Conservation (phyloP, 768 basidiomycete species). For the Collybia nuda region DNA sequence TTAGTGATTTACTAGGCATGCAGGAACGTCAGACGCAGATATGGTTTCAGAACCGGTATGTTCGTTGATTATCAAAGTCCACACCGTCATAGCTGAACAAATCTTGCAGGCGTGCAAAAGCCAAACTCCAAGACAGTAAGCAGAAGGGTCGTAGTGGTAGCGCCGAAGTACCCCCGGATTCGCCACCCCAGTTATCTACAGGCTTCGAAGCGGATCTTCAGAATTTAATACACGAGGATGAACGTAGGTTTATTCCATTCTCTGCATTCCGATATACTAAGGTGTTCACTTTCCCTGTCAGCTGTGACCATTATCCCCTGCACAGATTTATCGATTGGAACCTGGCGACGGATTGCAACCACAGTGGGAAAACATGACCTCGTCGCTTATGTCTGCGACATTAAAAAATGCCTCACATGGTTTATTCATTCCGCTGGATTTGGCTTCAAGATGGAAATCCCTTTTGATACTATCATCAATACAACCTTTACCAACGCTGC, state of each 20-base stretch:
- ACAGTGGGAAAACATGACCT: slow-evolving; percentile 58
- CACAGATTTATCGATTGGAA: slow-evolving; percentile 70
- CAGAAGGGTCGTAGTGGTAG: slow-evolving; percentile 32
- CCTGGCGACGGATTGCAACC: slow-evolving; percentile 74
- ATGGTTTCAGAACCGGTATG: slow-evolving; percentile 86
- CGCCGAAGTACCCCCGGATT: slow-evolving; percentile 41
- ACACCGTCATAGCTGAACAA: slow-evolving; percentile 1
- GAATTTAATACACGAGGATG: slow-evolving; percentile 70
- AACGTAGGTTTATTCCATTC: slow-evolving; percentile 50
- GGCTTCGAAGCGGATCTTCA: slow-evolving; percentile 62
- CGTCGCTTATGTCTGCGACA: slow-evolving; percentile 73
- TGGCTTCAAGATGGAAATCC: slow-evolving; percentile 85
- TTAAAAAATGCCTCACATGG: slow-evolving; percentile 70
- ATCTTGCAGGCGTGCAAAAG: slow-evolving; percentile 70
- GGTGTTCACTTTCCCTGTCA: slow-evolving; percentile 22
- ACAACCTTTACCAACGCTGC: slow-evolving; percentile 55
- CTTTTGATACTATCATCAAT: slow-evolving; percentile 61
- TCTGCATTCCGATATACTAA: not conserved
- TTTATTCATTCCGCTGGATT: slow-evolving; percentile 72
- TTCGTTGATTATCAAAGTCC: not conserved
- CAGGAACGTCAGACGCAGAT: slow-evolving; percentile 87
- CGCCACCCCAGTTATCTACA: slow-evolving; percentile 50
- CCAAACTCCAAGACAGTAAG: slow-evolving; percentile 68
- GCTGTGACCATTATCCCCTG: slow-evolving; percentile 79
- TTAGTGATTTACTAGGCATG: slow-evolving; percentile 75